These are phyloP conservation scores for Scutellaria galericulata DNA, from an alignment of 257 asterid genomes.

Conservation along the genomic window DNA sequence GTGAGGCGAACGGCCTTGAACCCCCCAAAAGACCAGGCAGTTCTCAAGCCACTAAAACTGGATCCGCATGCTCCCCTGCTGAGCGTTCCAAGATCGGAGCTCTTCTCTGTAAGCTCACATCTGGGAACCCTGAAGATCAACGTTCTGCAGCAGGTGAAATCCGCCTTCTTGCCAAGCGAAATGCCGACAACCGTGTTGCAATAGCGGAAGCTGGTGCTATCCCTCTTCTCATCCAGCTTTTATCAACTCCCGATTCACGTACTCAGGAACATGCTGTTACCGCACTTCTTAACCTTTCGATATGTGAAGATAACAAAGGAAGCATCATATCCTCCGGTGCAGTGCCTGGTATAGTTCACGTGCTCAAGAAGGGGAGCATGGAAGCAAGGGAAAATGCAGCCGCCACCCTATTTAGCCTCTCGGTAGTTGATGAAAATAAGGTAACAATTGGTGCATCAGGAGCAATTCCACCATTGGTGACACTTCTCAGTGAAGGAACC, in stretches of 20 bases:
- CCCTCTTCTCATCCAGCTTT: slow-evolving; percentile 75
- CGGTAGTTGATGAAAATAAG: slow-evolving; percentile 90
- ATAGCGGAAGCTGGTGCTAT: slow-evolving; percentile 99
- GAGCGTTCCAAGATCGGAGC: slow-evolving; percentile 69
- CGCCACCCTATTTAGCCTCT: slow-evolving; percentile 89
- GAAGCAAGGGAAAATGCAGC: slow-evolving; percentile 98
- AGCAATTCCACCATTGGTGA: slow-evolving; percentile 85
- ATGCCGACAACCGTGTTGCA: slow-evolving; percentile 91
- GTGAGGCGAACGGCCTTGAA: slow-evolving; percentile 86
- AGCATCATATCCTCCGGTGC: slow-evolving; percentile 79
- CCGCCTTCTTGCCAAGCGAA: slow-evolving; percentile 96
- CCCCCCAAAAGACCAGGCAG: slow-evolving; percentile 80
- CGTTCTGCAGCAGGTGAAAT: slow-evolving; percentile 90
- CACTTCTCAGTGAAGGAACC: slow-evolving; percentile 76
- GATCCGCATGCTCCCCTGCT: slow-evolving; percentile 68
- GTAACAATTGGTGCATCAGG: slow-evolving; percentile 80
- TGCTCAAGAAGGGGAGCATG: slow-evolving; percentile 84
- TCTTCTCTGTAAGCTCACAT: slow-evolving; percentile 78
- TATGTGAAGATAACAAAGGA: slow-evolving; percentile 87
- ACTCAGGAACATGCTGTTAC: slow-evolving; percentile 96
- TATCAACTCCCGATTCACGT: slow-evolving; percentile 83
- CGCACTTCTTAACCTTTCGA: slow-evolving; percentile 94
- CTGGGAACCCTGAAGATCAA: slow-evolving; percentile 80
- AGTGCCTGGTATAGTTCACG: slow-evolving; percentile 91
- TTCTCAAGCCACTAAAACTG: slow-evolving; percentile 48